Conservation (phyloP, 2,329 filamentous ascomycete genomes). For the Sporothrix sp. region DNA sequence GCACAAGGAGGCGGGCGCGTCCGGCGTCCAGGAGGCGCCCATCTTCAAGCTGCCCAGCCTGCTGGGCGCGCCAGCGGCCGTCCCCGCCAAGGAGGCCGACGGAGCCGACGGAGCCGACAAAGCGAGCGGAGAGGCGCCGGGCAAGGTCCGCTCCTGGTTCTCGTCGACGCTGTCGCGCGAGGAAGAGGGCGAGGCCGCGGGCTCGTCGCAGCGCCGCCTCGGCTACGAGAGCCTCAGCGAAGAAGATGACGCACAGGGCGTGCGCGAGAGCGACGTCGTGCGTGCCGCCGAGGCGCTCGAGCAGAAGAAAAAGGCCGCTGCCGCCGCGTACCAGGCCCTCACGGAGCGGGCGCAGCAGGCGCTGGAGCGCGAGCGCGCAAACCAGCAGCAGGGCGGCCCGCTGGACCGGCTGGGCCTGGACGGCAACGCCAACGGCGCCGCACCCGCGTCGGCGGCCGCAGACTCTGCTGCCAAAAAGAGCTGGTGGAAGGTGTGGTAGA, state of each 20-base stretch:
- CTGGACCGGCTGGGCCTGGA: slow-evolving; percentile 41
- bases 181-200: slow-evolving; percentile 23
- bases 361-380: slow-evolving; percentile 41
- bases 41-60: slow-evolving; percentile 40
- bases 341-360: slow-evolving; percentile 31
- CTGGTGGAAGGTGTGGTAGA: slow-evolving; percentile 25
- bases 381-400: slow-evolving; percentile 40
- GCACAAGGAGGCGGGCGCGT: slow-evolving; percentile 33
- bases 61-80: slow-evolving; percentile 33
- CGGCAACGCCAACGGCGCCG: slow-evolving; percentile 15
- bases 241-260: slow-evolving; percentile 24
- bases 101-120: slow-evolving; percentile 7
- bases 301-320: slow-evolving; percentile 18
- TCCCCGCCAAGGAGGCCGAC: slow-evolving; percentile 18
- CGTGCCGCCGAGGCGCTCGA: slow-evolving; percentile 27
- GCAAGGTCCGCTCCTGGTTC: slow-evolving; percentile 30
- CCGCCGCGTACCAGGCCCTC: slow-evolving; percentile 23
- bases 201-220: slow-evolving; percentile 21
- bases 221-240: slow-evolving; percentile 27
- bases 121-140: slow-evolving; percentile 1
- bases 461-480: slow-evolving; percentile 33
- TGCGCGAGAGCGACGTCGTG: slow-evolving; percentile 23
- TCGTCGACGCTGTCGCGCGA: slow-evolving; percentile 30
- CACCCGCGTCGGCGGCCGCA: not conserved
- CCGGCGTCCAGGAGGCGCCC: not conserved